These are phyloP conservation scores for Monosporascus sp. DNA, from an alignment of 2,329 filamentous ascomycete genomes.

Conservation along the genomic window DNA sequence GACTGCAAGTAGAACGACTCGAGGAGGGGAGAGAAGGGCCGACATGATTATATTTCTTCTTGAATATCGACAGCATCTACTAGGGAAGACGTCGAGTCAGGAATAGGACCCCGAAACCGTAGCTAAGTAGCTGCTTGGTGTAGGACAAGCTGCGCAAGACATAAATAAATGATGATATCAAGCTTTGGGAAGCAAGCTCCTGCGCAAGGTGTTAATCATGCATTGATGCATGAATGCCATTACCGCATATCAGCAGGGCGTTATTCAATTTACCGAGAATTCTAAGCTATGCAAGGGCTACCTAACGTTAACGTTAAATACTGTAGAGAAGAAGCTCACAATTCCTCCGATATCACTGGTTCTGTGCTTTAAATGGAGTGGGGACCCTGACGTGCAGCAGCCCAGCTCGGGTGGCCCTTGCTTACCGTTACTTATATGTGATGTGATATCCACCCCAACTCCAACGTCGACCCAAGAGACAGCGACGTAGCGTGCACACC, in stretches of 20 bases:
- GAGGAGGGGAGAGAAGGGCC: constrained; percentile 54
- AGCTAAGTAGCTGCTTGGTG: too few species aligned
- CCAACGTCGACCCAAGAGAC: neutral
- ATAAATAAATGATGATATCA: neutral
- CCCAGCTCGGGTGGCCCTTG: neutral
- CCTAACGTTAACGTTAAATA: neutral
- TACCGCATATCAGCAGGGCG: neutral
- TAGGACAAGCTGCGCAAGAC: neutral
- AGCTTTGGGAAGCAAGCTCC: neutral
- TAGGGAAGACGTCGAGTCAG: neutral
- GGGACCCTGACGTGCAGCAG: neutral
- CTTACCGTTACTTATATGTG: neutral
- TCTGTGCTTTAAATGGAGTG: neutral
- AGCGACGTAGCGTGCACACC: neutral
- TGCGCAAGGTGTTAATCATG: neutral
- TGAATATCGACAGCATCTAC: too few species aligned
- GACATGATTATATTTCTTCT: constrained; percentile 21
- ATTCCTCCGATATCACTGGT: neutral
- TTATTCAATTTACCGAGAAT: neutral
- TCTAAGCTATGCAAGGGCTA: neutral
- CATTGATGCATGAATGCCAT: neutral
- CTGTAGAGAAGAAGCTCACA: neutral
- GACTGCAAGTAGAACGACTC: constrained; percentile 67
- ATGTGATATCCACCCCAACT: neutral
- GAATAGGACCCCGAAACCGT: neutral